These are phyloP conservation scores for Metschnikowia borealis DNA, from an alignment of 805 yeast genomes.

Conservation along the genomic window DNA sequence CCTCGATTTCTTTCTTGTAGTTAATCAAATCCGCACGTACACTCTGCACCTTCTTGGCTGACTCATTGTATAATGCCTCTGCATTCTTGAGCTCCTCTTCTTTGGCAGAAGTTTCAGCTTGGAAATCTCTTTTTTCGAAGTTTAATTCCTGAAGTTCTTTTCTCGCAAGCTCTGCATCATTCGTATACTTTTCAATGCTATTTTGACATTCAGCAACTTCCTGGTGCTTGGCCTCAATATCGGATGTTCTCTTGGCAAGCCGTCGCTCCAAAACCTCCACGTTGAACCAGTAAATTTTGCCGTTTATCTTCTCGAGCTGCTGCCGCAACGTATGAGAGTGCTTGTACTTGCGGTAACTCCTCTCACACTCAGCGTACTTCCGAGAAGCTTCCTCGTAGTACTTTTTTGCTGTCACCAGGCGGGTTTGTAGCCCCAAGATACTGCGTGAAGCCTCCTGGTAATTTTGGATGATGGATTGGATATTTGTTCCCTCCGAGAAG, in stretches of 20 bases:
- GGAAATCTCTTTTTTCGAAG: background rate
- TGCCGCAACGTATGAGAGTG: conserved; percentile 32
- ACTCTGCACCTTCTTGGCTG: conserved; percentile 8
- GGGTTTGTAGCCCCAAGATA: conserved; percentile 27
- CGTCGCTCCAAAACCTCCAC: conserved; percentile 29
- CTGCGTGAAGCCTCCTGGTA: conserved; percentile 33
- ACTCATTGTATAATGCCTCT: conserved; percentile 8
- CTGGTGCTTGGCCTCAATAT: conserved; percentile 9
- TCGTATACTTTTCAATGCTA: conserved; percentile 18
- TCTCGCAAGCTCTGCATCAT: background rate
- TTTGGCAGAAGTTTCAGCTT: conserved; percentile 1
- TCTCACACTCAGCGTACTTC: conserved; percentile 27
- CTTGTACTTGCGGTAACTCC: conserved; percentile 31
- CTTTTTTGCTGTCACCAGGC: conserved; percentile 23
- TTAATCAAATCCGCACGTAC: conserved; percentile 11
- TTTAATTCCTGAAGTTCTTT: background rate
- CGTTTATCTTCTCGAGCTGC: conserved; percentile 32
- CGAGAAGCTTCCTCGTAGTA: conserved; percentile 24
- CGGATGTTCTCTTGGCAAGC: conserved; percentile 18
- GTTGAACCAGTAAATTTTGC: conserved; percentile 42
- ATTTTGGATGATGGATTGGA: conserved; percentile 61
- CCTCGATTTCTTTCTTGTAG: conserved; percentile 21
- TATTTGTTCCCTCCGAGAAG: conserved; percentile 77
- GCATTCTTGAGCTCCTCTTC: conserved; percentile 2
- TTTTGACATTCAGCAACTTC: conserved; percentile 18